These are phyloP conservation scores for Globisporangium splendens DNA, from an alignment of 352 stramenopile species.

Conservation along the genomic window DNA sequence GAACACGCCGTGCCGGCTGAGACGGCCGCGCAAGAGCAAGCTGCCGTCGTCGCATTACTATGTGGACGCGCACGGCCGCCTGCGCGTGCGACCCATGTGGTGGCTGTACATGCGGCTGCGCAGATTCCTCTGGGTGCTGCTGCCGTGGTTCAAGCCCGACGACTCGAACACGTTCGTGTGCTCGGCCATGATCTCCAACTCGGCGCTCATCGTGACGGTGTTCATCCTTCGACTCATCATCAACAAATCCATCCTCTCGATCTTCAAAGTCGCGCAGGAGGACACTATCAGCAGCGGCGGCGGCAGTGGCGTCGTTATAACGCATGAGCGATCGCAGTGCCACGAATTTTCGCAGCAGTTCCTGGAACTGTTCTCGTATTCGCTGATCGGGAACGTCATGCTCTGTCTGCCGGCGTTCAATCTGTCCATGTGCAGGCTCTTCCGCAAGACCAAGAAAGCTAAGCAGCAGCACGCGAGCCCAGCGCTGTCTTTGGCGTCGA, in stretches of 20 bases:
- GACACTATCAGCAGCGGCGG: constrained; percentile 12
- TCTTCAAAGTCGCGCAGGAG: constrained; percentile 26
- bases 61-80: constrained; percentile 40
- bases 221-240: constrained; percentile 43
- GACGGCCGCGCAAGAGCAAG: background rate
- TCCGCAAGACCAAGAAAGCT: constrained; percentile 25
- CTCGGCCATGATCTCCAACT: constrained; percentile 71
- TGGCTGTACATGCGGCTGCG: constrained; percentile 52
- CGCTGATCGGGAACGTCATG: constrained; percentile 53
- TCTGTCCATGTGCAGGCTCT: constrained; percentile 49
- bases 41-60: constrained; percentile 65
- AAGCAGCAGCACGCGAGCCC: constrained; percentile 1
- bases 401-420: constrained; percentile 71
- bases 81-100: constrained; percentile 51
- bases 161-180: constrained; percentile 82
- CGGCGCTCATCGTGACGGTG: constrained; percentile 59
- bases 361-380: constrained; percentile 65
- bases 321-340: constrained; percentile 17
- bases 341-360: constrained; percentile 56
- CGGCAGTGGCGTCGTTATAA: background rate
- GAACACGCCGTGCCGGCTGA: background rate
- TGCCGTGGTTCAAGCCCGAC: constrained; percentile 63
- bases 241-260: constrained; percentile 42
- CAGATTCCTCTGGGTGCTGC: constrained; percentile 37
- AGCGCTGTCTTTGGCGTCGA: constrained; percentile 24